Evolutionary conservation across 805 yeast species (phyloP).

Genomic region (Starmerella floris): DNA sequence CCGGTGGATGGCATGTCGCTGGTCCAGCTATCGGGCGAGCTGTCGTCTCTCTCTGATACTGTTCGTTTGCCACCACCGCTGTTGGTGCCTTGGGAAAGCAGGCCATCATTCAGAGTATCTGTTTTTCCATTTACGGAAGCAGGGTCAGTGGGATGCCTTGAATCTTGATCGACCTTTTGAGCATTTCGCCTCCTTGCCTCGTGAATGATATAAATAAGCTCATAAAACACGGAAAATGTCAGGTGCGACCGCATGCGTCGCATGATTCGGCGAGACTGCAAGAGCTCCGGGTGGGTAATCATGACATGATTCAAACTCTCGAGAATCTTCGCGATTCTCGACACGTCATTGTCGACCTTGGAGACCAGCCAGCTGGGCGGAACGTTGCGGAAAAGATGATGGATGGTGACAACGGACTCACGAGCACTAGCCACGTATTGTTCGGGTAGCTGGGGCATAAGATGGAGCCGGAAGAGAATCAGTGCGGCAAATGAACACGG

Average conservation of each 20-base stretch:
- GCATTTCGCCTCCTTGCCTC: slow-evolving; percentile 67
- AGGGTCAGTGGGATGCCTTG: neutral
- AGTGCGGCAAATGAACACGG: slow-evolving; percentile 68
- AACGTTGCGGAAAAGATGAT: slow-evolving; percentile 73
- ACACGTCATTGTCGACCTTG: slow-evolving; percentile 67
- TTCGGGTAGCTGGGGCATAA: slow-evolving; percentile 58
- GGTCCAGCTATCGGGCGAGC: slow-evolving; percentile 8
- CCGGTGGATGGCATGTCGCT: slow-evolving; percentile 5
- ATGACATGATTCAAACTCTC: slow-evolving; percentile 80
- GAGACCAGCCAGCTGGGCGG: slow-evolving; percentile 74
- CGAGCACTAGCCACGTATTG: slow-evolving; percentile 73
- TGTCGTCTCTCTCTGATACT: neutral
- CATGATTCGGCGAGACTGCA: slow-evolving; percentile 62
- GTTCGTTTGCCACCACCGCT: neutral
- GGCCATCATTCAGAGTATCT: neutral
- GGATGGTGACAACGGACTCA: slow-evolving; percentile 87
- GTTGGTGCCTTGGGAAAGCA: neutral
- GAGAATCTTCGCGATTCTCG: slow-evolving; percentile 79
- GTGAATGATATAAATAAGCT: slow-evolving; percentile 85
- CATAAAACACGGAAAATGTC: slow-evolving; percentile 82
- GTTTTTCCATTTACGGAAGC: neutral
- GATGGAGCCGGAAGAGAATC: slow-evolving; percentile 63
- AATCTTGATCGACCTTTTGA: slow-evolving; percentile 8
- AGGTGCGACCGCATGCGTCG: slow-evolving; percentile 83
- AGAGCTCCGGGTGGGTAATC: slow-evolving; percentile 74